These are phyloP conservation scores for Zychaea mexicana DNA, from an alignment of 371 early-diverging fungal genomes.

Conservation along the genomic window DNA sequence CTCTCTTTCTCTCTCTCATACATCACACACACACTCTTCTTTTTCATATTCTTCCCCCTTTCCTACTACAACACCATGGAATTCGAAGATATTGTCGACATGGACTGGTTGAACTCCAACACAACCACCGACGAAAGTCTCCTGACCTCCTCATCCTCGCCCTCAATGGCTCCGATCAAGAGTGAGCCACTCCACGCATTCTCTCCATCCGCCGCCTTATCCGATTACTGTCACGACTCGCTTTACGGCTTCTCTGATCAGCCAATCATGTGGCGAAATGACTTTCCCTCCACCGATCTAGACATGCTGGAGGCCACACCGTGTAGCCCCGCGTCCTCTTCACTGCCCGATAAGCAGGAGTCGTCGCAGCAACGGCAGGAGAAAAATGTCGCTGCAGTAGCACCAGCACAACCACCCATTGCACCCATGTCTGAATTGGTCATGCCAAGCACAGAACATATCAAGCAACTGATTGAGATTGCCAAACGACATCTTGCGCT, in stretches of 20 bases:
- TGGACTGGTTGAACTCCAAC: constrained; percentile 45
- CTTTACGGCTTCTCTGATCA: constrained; percentile 7
- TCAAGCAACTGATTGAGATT: constrained; percentile 45
- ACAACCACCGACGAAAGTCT: constrained; percentile 8
- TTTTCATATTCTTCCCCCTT: neutral
- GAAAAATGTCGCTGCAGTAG: neutral
- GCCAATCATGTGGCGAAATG: constrained; percentile 12
- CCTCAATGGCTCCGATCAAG: constrained; percentile 8
- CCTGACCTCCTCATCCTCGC: neutral
- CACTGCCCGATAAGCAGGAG: constrained; percentile 8
- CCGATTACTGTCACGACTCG: constrained; percentile 2
- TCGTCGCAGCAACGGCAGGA: constrained; percentile 5
- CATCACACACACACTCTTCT: no score
- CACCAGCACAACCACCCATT: no score
- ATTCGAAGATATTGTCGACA: constrained; percentile 53
- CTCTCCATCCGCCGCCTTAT: neutral
- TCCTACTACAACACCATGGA: no score
- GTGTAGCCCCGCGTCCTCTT: constrained; percentile 8
- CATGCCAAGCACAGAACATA: constrained; percentile 45
- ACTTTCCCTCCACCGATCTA: constrained; percentile 1
- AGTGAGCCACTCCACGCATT: constrained; percentile 13
- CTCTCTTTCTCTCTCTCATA: neutral
- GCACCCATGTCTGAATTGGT: constrained; percentile 1
- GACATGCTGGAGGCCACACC: constrained; percentile 4
- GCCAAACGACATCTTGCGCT: constrained; percentile 40